Evolutionary conservation across 2,329 filamentous ascomycete genomes (phyloP), one percentile per base, ranked within the genome.

Genomic region (Taxawa tesnikishii): DNA sequence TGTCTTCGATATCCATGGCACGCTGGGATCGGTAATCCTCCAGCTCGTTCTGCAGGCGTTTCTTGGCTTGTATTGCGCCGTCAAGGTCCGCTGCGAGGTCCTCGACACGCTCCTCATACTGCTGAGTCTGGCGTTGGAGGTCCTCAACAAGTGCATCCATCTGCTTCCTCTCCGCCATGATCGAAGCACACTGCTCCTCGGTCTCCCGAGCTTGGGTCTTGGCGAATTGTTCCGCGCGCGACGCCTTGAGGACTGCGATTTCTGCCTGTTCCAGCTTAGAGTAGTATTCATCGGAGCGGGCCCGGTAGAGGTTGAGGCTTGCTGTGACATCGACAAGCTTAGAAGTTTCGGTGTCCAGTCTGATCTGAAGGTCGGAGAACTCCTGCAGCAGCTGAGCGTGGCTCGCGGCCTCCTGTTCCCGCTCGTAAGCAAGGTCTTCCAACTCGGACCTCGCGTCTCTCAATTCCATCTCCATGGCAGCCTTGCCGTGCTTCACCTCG

Each of bases 211-310:
- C 82, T 52, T 94, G 88, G 1, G 81, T 69, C 56, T 83, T 92
- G 35, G 88, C 88, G 53, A 96, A 94, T 46, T 94, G 84, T 57
- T 96, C 88, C 0, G 90, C 88, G 15, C 88, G 75, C 38, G 73
- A 79, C 11, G 88, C 88, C 55, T 94, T 94, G 41, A 98, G 71
- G 12, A 96, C 87, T 1, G 87, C 78, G 43, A 96, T 92, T 55
- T 98, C 88, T 11, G 90, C 90, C 52, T 96, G 88, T 56, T 98
- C 88, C 13, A 98, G 73, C 59, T 94, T 94, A 63, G 76, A 82
- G 59, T 94, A 98, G 58, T 98, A 96, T 53, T 96, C 88, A 50
- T 96, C 85, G 4, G 88, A 82, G 26, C 88, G 77, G 41, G 74
- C 76, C 68, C 93, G 94, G 67, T 96, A 98, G 39, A 94, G 62